phyloP scores from a whole-genome alignment of 495 filamentous ascomycete species.

The Aspergillus sparsus region DNA sequence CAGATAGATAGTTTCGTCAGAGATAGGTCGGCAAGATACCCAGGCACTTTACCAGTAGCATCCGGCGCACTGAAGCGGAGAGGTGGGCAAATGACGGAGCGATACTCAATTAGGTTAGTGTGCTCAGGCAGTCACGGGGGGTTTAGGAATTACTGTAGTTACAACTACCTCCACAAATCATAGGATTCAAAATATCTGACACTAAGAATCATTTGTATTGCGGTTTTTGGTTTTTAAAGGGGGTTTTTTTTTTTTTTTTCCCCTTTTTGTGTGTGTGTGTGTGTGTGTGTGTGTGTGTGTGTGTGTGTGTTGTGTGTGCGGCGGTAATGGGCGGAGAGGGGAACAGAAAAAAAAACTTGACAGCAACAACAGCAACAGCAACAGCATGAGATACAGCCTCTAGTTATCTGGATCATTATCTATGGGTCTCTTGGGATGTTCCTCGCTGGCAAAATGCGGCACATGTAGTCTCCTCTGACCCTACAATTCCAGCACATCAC shows the following conservation, averaged over 20 bases:
- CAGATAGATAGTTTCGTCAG: slow-evolving; percentile 17
- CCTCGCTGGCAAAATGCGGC: neutral
- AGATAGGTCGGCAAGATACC: slow-evolving; percentile 23
- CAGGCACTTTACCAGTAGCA: slow-evolving; percentile 21
- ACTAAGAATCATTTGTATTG: neutral
- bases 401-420: neutral
- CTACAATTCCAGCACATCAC: neutral
- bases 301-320: too few relatives aligned
- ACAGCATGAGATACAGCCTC: neutral
- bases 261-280: neutral
- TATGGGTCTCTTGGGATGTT: neutral
- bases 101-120: slow-evolving; percentile 34
- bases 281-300: too few relatives aligned
- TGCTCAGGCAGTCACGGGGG: slow-evolving; percentile 35
- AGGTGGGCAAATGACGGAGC: slow-evolving; percentile 27
- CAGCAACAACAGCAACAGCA: neutral
- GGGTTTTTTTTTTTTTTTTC: neutral
- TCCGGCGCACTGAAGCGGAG: slow-evolving; percentile 31
- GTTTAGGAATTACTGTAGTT: slow-evolving; percentile 8
- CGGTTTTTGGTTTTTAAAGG: neutral
- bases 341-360: neutral
- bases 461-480: neutral
- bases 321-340: neutral
- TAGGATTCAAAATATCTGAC: neutral
- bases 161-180: neutral